phyloP scores from a whole-genome alignment of 2,329 filamentous ascomycete species.

The Aspergillus hiratsukae region DNA sequence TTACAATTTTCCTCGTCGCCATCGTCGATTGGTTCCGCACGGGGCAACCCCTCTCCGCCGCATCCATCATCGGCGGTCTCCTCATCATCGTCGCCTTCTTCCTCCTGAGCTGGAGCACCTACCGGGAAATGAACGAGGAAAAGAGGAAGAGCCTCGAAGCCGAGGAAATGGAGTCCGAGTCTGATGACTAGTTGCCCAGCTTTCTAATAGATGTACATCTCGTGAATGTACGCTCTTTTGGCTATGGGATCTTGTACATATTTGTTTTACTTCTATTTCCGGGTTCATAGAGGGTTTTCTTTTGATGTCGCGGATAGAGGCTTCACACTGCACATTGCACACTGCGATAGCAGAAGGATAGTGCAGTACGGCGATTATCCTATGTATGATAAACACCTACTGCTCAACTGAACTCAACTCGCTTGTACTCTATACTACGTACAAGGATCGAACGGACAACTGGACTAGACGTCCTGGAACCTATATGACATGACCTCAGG shows the following conservation, averaged over 20 bases:
- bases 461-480: not conserved
- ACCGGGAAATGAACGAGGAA: slow-evolving; percentile 86
- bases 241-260: not conserved
- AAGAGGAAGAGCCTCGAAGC: slow-evolving; percentile 53
- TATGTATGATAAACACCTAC: slow-evolving; percentile 1
- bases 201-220: slow-evolving; percentile 1
- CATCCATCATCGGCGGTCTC: slow-evolving; percentile 74
- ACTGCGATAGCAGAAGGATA: not conserved
- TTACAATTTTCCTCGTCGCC: slow-evolving; percentile 96
- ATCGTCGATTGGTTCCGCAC: slow-evolving; percentile 85
- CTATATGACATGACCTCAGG: not conserved
- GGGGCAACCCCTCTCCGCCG: slow-evolving; percentile 67
- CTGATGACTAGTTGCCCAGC: slow-evolving; percentile 29
- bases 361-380: not conserved
- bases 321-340: not conserved
- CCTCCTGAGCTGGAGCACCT: slow-evolving; percentile 87
- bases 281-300: not conserved
- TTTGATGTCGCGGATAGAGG: not conserved
- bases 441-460: slow-evolving; percentile 1
- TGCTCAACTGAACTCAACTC: not conserved
- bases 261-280: not conserved
- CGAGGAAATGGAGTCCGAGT: slow-evolving; percentile 41
- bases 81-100: slow-evolving; percentile 85
- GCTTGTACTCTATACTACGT: slow-evolving; percentile 10
- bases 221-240: not conserved